Conservation (phyloP, 345 rosid genomes). For the Trapa bicornis region DNA sequence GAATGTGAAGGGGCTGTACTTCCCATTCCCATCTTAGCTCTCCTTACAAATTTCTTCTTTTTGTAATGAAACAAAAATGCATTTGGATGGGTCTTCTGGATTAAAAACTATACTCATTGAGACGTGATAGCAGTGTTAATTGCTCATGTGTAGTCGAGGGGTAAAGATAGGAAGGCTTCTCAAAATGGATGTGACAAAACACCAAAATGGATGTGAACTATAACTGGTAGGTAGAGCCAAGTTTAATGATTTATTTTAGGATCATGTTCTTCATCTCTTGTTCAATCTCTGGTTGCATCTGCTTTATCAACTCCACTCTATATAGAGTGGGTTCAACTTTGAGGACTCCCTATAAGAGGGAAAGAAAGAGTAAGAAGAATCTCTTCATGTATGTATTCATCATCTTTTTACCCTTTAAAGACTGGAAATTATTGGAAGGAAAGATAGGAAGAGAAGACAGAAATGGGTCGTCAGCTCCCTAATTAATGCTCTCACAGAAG, state of each 20-base stretch:
- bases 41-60: too few relatives aligned
- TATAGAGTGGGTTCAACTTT: too few relatives aligned
- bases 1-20: background rate
- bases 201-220: too few relatives aligned
- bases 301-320: too few relatives aligned
- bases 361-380: background rate
- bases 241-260: background rate
- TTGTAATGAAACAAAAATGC: too few relatives aligned
- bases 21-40: background rate
- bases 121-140: too few relatives aligned
- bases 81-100: too few relatives aligned
- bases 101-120: too few relatives aligned
- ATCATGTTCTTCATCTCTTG: background rate
- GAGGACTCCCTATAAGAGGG: background rate
- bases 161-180: too few relatives aligned
- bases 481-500: constrained; percentile 4
- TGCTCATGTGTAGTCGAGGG: too few relatives aligned
- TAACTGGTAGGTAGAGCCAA: too few relatives aligned
- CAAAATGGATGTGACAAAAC: background rate
- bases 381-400: background rate
- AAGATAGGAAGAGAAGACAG: constrained; percentile 2
- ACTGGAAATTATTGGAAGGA: background rate
- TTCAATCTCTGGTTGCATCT: background rate
- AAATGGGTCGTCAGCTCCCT: background rate
- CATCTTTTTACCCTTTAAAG: constrained; percentile 1